Conservation (phyloP, 2,329 filamentous ascomycete species). For the Botrytis byssoidea region DNA sequence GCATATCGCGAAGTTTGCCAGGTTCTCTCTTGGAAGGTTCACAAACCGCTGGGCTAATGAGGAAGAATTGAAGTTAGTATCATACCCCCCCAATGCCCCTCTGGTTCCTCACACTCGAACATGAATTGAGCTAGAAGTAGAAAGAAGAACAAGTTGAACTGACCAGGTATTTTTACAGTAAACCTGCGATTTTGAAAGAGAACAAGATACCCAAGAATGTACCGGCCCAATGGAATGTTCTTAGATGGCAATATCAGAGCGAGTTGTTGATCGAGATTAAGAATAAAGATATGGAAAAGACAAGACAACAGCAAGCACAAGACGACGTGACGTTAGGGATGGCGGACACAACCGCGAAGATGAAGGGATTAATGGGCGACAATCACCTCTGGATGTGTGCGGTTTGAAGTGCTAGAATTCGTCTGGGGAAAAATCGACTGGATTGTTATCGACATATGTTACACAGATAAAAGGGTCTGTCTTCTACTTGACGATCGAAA, state of each 20-base stretch:
- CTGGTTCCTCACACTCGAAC: background rate
- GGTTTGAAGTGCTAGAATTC: background rate
- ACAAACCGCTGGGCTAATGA: constrained; percentile 18
- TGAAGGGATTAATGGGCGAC: background rate
- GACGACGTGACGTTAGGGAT: background rate
- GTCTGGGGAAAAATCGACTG: background rate
- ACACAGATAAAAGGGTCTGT: background rate
- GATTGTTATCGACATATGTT: background rate
- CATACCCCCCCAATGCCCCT: too few species aligned
- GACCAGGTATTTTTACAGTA: background rate
- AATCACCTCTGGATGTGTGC: constrained; percentile 14
- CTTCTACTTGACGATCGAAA: background rate
- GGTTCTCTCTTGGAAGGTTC: constrained; percentile 16
- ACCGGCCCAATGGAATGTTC: constrained; percentile 16
- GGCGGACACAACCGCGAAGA: background rate
- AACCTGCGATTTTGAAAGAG: constrained; percentile 17
- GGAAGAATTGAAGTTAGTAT: constrained; percentile 19
- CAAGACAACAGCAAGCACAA: background rate
- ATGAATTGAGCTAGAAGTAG: background rate
- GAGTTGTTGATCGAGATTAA: constrained; percentile 17
- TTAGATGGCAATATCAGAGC: constrained; percentile 19
- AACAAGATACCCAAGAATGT: constrained; percentile 18
- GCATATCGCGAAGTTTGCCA: constrained; percentile 14
- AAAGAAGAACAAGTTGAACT: background rate
- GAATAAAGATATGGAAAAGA: background rate